Conservation (phyloP, 75 land plant species). For the Ceratopteris richardii region DNA sequence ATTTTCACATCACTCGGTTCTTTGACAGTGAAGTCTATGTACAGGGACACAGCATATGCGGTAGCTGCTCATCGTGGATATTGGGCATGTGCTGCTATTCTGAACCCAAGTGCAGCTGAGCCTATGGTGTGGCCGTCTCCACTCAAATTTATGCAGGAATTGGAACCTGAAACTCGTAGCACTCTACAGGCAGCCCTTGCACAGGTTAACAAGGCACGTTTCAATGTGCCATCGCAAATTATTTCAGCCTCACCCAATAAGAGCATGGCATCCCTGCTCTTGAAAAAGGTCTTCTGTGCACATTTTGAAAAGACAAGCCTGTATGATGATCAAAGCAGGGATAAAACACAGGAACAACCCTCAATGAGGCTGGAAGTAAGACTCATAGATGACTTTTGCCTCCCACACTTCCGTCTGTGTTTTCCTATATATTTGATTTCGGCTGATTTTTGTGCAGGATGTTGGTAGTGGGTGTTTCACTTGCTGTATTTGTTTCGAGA, state of each 20-base stretch:
- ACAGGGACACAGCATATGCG: conserved; percentile 16
- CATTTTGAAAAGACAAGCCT: too few relatives aligned
- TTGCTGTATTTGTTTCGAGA: conserved; percentile 86
- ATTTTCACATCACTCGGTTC: too few relatives aligned
- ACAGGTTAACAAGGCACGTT: conserved; percentile 63
- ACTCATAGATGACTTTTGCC: too few relatives aligned
- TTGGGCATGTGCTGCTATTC: conserved; percentile 68
- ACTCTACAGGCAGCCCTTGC: conserved; percentile 63
- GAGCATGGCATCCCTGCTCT: conserved; percentile 11
- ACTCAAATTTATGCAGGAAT: conserved; percentile 76
- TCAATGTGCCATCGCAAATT: conserved; percentile 39
- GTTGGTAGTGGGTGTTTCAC: conserved; percentile 34
- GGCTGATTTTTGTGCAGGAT: conserved; percentile 3
- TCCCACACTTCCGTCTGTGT: too few relatives aligned
- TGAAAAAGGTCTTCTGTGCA: too few relatives aligned
- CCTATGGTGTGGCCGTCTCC: conserved; percentile 96
- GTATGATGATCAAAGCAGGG: too few relatives aligned
- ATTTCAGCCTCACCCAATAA: conserved; percentile 1
- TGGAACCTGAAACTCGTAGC: conserved; percentile 61
- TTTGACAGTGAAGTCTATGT: too few relatives aligned
- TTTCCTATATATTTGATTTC: too few relatives aligned
- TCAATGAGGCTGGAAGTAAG: too few relatives aligned
- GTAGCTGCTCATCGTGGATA: conserved; percentile 72
- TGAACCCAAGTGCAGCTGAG: conserved; percentile 82
- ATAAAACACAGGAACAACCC: too few relatives aligned